Conservation (phyloP, 352 stramenopile genomes). For the Nothophytophthora sp. region DNA sequence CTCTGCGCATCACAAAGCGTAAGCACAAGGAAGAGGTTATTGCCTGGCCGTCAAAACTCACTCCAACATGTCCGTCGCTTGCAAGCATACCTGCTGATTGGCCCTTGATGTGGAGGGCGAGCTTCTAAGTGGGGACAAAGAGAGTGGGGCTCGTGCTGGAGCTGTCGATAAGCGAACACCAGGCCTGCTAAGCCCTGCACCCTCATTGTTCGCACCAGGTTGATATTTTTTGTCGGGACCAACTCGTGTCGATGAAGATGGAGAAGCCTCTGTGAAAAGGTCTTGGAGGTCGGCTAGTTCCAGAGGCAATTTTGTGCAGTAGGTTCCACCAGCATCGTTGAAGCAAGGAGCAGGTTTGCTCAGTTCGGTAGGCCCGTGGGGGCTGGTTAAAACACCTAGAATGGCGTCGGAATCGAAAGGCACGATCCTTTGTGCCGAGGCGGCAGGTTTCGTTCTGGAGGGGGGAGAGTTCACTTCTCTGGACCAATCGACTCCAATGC, state of each 20-base stretch:
- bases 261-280: not conserved
- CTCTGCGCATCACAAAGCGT: constrained; percentile 3
- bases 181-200: not conserved
- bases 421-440: not conserved
- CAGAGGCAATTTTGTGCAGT: constrained; percentile 8
- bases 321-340: not conserved
- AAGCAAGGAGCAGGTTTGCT: not conserved
- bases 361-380: not conserved
- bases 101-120: constrained; percentile 4
- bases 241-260: not conserved
- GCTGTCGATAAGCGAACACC: not conserved
- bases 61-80: not conserved
- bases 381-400: not conserved
- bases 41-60: too few species aligned
- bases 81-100: not conserved
- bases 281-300: constrained; percentile 21
- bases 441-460: not conserved
- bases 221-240: constrained; percentile 1
- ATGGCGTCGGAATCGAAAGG: constrained; percentile 22
- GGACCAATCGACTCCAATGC: not conserved
- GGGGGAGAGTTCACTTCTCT: constrained; percentile 4
- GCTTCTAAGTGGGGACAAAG: constrained; percentile 12
- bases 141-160: not conserved
- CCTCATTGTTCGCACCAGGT: not conserved
- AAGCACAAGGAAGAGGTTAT: too few species aligned